Evolutionary conservation across 2,329 filamentous ascomycete species (phyloP), one percentile per base, ranked within the genome.

Genomic region (Pseudomassariella vexata): DNA sequence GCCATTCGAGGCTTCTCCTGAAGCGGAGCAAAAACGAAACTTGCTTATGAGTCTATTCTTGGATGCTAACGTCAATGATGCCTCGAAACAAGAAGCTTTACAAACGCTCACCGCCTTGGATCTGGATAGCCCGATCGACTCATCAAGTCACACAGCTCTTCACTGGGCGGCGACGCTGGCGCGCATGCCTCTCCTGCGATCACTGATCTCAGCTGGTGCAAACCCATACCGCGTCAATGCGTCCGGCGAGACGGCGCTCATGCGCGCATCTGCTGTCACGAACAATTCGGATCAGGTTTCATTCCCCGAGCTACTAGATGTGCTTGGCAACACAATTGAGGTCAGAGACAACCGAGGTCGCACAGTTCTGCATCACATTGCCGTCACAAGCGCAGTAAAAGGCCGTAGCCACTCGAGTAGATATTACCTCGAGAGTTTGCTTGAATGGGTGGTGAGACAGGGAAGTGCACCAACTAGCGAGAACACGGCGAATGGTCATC

Each of bases 151-250:
- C 51, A 96, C 88, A 12, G 89, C 89, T 3, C 67, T 98, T 24
- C 90, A 96, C 52, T 98, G 92, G 92, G 92, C 92, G 3, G 88
- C 92, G 5, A 95, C 92, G 5, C 69, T 98, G 28, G 88, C 88
- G 3, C 82, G 90, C 11, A 82, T 94, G 54, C 76, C 85, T 2
- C 69, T 98, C 5, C 68, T 96, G 35, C 79, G 85, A 33, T 74
- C 89, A 0, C 70, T 98, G 9, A 85, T 96, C 34, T 71, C 79
- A 5, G 82, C 83, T 28, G 92, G 92, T 2, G 89, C 90, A 2
- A 94, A 82, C 45, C 87, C 94, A 28, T 85, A 82, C 53, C 77
- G 92, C 19, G 82, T 94, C 2, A 98, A 96, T 50, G 79, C 81
- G 16, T 83, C 82, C 2, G 92, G 92, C 10, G 89, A 96, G 57